These are phyloP conservation scores for Byssochlamys sp. DNA, from an alignment of 2,329 filamentous ascomycete species.

Conservation along the genomic window DNA sequence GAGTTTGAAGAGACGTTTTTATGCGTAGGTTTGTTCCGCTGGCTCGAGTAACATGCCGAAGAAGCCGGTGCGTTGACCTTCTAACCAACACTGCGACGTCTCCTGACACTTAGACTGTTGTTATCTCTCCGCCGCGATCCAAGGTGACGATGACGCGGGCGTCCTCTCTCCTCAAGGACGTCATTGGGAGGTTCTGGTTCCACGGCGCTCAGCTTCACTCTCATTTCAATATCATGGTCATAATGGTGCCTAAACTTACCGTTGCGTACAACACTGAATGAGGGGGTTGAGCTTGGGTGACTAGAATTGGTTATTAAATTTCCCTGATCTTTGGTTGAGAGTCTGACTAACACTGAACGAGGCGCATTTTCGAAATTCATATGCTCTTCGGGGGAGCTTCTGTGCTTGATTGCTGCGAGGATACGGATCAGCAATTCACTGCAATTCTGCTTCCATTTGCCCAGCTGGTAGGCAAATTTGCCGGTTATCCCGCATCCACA, in stretches of 20 bases:
- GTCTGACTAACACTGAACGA: background rate
- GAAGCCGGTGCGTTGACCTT: too few species aligned
- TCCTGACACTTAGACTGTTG: background rate
- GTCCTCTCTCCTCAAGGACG: background rate
- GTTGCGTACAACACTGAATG: background rate
- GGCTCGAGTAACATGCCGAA: background rate
- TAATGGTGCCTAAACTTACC: background rate
- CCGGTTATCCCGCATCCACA: background rate
- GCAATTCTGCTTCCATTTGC: background rate
- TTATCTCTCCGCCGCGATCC: background rate
- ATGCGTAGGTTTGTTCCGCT: background rate
- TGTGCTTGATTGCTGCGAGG: background rate
- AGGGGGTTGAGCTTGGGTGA: too few species aligned
- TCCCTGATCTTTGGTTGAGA: background rate
- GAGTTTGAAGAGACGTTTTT: background rate
- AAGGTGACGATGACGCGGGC: background rate
- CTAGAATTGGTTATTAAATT: background rate
- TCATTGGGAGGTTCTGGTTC: background rate
- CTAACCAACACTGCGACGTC: background rate
- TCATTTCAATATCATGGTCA: background rate
- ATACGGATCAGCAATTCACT: background rate
- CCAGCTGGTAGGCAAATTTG: background rate
- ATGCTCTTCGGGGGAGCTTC: background rate
- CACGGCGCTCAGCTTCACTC: background rate
- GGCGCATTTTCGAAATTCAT: background rate